Conservation (phyloP, 345 rosid genomes). For the Syzygium oleosum region DNA sequence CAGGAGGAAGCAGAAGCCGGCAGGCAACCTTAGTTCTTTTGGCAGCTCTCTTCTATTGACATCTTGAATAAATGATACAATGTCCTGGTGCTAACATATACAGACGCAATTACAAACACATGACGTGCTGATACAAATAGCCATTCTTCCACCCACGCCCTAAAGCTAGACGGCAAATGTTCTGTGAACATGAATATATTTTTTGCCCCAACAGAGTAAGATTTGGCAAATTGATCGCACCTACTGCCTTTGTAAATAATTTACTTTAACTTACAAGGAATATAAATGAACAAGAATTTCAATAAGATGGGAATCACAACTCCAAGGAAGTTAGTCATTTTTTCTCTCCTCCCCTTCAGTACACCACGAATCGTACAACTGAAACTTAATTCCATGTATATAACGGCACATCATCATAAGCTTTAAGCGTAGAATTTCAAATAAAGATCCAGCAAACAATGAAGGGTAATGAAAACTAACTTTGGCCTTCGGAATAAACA, state of each 20-base stretch:
- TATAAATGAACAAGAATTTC: background rate
- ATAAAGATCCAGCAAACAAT: background rate
- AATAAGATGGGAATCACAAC: background rate
- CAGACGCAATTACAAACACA: background rate
- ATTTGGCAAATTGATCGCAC: background rate
- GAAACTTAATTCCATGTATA: background rate
- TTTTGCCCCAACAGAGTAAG: background rate
- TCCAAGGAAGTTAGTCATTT: background rate
- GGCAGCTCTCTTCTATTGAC: background rate
- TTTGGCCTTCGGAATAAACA: constrained; percentile 84
- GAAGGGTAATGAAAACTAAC: constrained; percentile 14
- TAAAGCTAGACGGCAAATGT: background rate
- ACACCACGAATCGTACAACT: background rate
- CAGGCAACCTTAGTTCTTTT: background rate
- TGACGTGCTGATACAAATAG: background rate
- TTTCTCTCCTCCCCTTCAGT: background rate
- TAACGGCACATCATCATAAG: background rate
- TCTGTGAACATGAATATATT: background rate
- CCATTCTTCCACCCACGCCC: background rate
- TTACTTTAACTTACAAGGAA: background rate
- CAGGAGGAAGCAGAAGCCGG: background rate
- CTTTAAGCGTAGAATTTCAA: background rate
- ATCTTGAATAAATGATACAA: background rate
- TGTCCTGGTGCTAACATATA: background rate
- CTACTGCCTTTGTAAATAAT: background rate